Evolutionary conservation across 331 rosid species (phyloP).

Genomic region (Quercus lobata): DNA sequence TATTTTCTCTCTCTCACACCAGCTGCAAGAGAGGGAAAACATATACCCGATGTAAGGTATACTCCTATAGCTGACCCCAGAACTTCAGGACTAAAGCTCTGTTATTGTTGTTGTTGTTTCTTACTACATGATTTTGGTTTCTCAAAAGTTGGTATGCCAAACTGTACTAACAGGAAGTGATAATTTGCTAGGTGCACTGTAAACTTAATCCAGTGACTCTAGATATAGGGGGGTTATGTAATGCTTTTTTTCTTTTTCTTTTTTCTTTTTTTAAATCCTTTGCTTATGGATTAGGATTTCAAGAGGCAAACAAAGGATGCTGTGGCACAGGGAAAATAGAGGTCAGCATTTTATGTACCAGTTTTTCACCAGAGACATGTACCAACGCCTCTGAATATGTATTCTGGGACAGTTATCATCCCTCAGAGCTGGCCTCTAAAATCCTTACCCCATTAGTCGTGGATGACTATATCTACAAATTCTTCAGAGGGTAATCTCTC

Average conservation of each 20-base stretch:
- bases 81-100: too few species aligned
- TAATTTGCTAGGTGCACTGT: too few species aligned
- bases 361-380: constrained; percentile 23
- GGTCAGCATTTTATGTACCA: constrained; percentile 46
- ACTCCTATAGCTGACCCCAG: too few species aligned
- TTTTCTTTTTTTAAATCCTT: not conserved
- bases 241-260: not conserved
- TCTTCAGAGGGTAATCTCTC: constrained; percentile 24
- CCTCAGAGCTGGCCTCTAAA: constrained; percentile 37
- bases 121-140: not conserved
- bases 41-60: too few species aligned
- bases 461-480: constrained; percentile 20
- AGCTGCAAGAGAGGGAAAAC: too few species aligned
- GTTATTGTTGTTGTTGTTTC: too few species aligned
- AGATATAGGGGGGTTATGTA: not conserved
- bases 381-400: constrained; percentile 36
- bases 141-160: too few species aligned
- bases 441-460: constrained; percentile 17
- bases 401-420: constrained; percentile 81
- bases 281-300: constrained; percentile 44
- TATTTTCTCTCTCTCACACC: too few species aligned
- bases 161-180: too few species aligned
- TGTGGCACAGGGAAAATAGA: constrained; percentile 69
- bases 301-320: constrained; percentile 50
- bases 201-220: too few species aligned